A percentile compares a stretch with the other conserved stretches of the same genome.
phyloP scores from a whole-genome alignment of 768 basidiomycete species.

The Suillus lakei region DNA sequence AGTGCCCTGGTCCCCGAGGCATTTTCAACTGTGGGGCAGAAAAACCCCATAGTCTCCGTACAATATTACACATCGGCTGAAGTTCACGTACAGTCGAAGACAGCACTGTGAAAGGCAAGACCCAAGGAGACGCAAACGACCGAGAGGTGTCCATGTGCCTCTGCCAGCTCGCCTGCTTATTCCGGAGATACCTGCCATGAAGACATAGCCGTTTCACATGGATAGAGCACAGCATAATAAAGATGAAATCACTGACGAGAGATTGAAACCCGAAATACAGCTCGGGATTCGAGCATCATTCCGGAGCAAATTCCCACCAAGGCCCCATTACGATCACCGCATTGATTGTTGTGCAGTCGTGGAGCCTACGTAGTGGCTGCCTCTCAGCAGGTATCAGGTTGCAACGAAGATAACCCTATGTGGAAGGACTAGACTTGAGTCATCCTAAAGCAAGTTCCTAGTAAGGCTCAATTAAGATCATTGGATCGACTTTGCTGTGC shows the following conservation, averaged over 20 bases:
- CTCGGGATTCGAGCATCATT: background rate
- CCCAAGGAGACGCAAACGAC: background rate
- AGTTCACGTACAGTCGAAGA: background rate
- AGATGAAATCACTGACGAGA: constrained; percentile 4
- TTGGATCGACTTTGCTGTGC: background rate
- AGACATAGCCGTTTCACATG: background rate
- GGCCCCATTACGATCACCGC: background rate
- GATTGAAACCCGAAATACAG: background rate
- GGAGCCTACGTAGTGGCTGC: background rate
- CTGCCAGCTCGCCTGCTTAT: background rate
- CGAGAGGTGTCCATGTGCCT: background rate
- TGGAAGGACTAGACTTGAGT: background rate
- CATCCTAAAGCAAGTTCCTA: background rate
- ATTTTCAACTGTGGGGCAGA: background rate
- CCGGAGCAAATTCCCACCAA: background rate
- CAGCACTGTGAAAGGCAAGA: background rate
- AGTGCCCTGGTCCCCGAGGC: background rate
- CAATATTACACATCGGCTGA: background rate
- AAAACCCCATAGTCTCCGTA: background rate
- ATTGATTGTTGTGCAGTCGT: background rate
- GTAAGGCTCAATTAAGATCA: background rate
- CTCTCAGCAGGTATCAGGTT: background rate
- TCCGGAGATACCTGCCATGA: background rate
- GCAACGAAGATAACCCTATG: background rate
- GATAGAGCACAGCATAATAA: background rate